These are phyloP conservation scores for Boletus reticuloceps DNA, from an alignment of 768 basidiomycete genomes.

Conservation along the genomic window DNA sequence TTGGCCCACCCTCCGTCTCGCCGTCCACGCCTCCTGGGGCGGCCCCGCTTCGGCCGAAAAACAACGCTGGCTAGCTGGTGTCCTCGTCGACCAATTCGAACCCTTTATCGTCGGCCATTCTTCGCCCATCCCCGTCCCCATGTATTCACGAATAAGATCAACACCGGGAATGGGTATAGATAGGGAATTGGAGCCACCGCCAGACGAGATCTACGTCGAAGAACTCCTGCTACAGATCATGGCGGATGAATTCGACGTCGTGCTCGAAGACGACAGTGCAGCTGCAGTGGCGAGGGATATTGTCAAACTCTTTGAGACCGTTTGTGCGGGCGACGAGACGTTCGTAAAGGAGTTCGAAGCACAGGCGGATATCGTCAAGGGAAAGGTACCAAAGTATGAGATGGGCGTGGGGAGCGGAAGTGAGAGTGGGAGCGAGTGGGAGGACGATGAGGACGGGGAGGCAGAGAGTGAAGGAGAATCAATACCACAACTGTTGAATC, in stretches of 20 bases:
- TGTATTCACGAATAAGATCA: neutral
- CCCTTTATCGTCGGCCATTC: conserved; percentile 33
- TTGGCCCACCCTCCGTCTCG: conserved; percentile 86
- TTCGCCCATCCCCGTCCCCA: too few relatives aligned
- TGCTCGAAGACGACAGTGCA: conserved; percentile 83
- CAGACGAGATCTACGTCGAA: conserved; percentile 77
- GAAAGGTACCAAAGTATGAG: conserved; percentile 53
- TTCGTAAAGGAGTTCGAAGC: conserved; percentile 62
- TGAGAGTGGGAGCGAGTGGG: conserved; percentile 46
- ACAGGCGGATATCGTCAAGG: conserved; percentile 54
- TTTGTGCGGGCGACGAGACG: conserved; percentile 42
- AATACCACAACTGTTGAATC: conserved; percentile 55
- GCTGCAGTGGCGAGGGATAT: conserved; percentile 72
- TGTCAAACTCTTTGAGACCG: conserved; percentile 63
- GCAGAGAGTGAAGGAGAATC: conserved; percentile 45
- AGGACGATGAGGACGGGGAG: conserved; percentile 31
- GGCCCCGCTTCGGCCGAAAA: conserved; percentile 71
- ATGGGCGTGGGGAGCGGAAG: conserved; percentile 34
- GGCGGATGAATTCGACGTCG: conserved; percentile 82
- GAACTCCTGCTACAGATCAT: conserved; percentile 80
- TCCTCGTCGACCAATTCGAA: conserved; percentile 79
- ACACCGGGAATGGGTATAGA: neutral
- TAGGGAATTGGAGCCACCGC: conserved; percentile 7
- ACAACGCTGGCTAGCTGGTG: conserved; percentile 81
- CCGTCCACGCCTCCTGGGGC: conserved; percentile 85